These are phyloP conservation scores for Chrysochromulina parva DNA, from an alignment of 78 protist genomes.

Conservation along the genomic window DNA sequence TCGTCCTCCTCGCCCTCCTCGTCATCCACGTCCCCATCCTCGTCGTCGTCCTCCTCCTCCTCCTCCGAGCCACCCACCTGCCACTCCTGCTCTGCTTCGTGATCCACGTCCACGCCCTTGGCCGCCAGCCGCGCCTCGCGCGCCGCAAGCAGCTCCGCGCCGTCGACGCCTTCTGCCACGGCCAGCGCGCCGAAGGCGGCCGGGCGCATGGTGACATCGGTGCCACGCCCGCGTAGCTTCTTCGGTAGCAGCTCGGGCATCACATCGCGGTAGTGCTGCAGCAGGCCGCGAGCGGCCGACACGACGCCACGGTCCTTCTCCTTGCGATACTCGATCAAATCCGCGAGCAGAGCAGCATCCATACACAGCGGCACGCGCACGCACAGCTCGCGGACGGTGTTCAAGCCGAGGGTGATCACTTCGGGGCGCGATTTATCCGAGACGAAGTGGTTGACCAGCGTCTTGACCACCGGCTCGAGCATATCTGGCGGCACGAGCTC, in stretches of 20 bases:
- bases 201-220: no score
- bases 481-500: constrained; percentile 86
- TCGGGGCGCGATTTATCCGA: constrained; percentile 78
- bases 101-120: neutral
- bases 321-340: constrained; percentile 48
- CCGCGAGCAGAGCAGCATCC: constrained; percentile 67
- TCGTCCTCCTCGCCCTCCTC: neutral
- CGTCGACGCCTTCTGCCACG: neutral
- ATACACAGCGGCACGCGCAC: constrained; percentile 72
- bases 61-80: neutral
- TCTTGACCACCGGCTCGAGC: constrained; percentile 74
- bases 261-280: constrained; percentile 69
- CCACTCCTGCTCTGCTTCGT: neutral
- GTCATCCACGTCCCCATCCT: neutral
- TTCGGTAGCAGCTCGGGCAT: constrained; percentile 76
- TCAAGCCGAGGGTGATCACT: constrained; percentile 84
- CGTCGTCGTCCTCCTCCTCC: neutral
- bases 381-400: constrained; percentile 80
- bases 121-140: constrained; percentile 1
- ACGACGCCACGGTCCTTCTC: constrained; percentile 68
- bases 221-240: constrained; percentile 61
- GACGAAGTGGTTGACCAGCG: constrained; percentile 81
- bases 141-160: neutral
- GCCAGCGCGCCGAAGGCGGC: neutral
- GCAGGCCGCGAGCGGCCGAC: constrained; percentile 76